Conservation (phyloP, 805 yeast species). For the Cyberlindnera suaveolens region DNA sequence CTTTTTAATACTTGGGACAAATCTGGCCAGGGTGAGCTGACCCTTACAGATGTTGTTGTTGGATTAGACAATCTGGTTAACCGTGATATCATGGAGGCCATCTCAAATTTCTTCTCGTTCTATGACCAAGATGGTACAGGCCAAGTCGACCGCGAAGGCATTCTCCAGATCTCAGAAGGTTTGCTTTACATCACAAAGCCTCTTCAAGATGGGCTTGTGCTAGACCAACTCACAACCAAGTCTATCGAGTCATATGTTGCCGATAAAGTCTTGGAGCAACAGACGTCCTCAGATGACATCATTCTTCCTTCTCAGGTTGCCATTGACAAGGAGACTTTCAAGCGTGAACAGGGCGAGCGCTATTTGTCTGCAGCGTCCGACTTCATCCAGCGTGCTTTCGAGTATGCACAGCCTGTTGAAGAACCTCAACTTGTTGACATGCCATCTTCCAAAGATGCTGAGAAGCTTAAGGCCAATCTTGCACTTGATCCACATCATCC, state of each 20-base stretch:
- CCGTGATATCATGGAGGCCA: slow-evolving; percentile 68
- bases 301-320: slow-evolving; percentile 52
- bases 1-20: slow-evolving; percentile 70
- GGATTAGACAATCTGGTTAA: slow-evolving; percentile 71
- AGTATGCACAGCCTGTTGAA: slow-evolving; percentile 74
- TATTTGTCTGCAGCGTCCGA: slow-evolving; percentile 83
- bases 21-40: slow-evolving; percentile 45
- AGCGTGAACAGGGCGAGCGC: slow-evolving; percentile 63
- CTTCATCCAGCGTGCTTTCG: slow-evolving; percentile 82
- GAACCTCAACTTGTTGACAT: slow-evolving; percentile 39
- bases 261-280: slow-evolving; percentile 41
- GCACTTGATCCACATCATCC: slow-evolving; percentile 82
- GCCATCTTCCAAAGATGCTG: slow-evolving; percentile 25
- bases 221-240: slow-evolving; percentile 59
- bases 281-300: slow-evolving; percentile 31
- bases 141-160: slow-evolving; percentile 67
- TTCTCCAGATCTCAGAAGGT: slow-evolving; percentile 83
- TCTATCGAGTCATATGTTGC: slow-evolving; percentile 65
- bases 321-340: slow-evolving; percentile 57
- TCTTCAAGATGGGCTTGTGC: slow-evolving; percentile 65
- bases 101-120: slow-evolving; percentile 72
- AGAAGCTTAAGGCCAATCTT: slow-evolving; percentile 50
- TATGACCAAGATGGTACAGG: slow-evolving; percentile 60
- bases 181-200: slow-evolving; percentile 76
- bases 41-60: slow-evolving; percentile 60